Evolutionary conservation across 495 filamentous ascomycete species (phyloP).

Genomic region (Terfezia boudieri): DNA sequence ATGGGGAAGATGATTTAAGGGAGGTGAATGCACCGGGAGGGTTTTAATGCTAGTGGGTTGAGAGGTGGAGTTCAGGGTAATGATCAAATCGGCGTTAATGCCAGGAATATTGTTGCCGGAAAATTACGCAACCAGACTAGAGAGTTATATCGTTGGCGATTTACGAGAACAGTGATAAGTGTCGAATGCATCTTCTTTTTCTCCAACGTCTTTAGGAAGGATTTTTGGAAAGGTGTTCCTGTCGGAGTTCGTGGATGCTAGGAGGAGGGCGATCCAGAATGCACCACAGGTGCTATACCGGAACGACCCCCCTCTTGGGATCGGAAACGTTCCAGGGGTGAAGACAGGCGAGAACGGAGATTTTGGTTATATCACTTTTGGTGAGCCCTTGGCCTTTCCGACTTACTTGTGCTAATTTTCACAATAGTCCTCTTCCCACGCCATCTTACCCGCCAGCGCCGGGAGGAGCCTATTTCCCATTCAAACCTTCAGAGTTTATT

Average conservation of each 20-base stretch:
- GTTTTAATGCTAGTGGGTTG: too few species aligned
- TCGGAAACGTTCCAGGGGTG: conserved; percentile 67
- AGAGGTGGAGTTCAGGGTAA: too few species aligned
- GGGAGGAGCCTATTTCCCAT: conserved; percentile 94
- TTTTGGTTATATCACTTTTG: conserved; percentile 94
- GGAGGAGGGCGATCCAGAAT: conserved; percentile 87
- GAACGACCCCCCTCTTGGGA: conserved; percentile 80
- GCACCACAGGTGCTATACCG: conserved; percentile 95
- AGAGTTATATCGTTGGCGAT: too few species aligned
- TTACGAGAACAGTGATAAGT: too few species aligned
- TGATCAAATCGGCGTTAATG: too few species aligned
- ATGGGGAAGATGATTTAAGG: too few species aligned
- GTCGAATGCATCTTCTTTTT: conserved; percentile 30
- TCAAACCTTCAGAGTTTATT: conserved; percentile 98
- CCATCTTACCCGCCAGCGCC: conserved; percentile 70
- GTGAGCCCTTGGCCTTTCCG: conserved; percentile 25
- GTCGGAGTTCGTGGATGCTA: conserved; percentile 89
- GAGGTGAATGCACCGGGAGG: too few species aligned
- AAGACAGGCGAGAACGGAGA: conserved; percentile 45
- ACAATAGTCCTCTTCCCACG: conserved; percentile 75
- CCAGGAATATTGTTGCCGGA: too few species aligned
- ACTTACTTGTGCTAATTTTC: not conserved
- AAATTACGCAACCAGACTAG: too few species aligned
- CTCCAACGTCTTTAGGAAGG: conserved; percentile 91
- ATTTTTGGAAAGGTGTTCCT: conserved; percentile 93